Evolutionary conservation across 2,329 filamentous ascomycete species (phyloP).

Genomic region (Penicillium frequentans): DNA sequence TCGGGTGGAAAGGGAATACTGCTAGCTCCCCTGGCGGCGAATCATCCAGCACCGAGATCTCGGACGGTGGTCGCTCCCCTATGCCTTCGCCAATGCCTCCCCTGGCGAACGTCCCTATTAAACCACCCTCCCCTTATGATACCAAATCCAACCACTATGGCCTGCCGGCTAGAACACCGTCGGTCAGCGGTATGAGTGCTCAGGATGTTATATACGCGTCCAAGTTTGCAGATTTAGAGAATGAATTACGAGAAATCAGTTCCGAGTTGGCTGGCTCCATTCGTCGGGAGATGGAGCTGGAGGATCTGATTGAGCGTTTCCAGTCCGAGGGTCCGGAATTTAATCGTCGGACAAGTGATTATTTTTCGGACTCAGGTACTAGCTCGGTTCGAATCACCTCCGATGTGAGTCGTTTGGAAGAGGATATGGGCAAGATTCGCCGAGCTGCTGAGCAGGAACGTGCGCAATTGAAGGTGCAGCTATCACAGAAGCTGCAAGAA

Average conservation of each 20-base stretch:
- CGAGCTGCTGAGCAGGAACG: slow-evolving; percentile 87
- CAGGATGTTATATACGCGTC: slow-evolving; percentile 49
- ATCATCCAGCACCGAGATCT: slow-evolving; percentile 63
- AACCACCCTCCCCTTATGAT: slow-evolving; percentile 50
- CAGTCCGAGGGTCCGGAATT: slow-evolving; percentile 69
- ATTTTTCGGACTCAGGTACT: slow-evolving; percentile 94
- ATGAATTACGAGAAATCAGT: slow-evolving; percentile 90
- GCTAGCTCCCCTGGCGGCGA: slow-evolving; percentile 55
- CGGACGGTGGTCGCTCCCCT: slow-evolving; percentile 60
- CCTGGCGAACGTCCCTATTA: slow-evolving; percentile 34
- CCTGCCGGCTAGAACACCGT: slow-evolving; percentile 38
- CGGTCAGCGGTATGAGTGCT: slow-evolving; percentile 47
- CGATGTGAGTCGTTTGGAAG: slow-evolving; percentile 54
- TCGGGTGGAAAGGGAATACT: slow-evolving; percentile 60
- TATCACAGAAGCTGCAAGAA: slow-evolving; percentile 83
- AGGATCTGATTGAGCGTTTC: slow-evolving; percentile 86
- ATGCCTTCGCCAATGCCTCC: slow-evolving; percentile 54
- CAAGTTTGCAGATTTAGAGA: slow-evolving; percentile 84
- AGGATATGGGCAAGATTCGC: slow-evolving; percentile 79
- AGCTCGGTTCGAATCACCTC: slow-evolving; percentile 76
- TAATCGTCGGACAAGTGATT: slow-evolving; percentile 85
- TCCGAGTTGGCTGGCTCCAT: slow-evolving; percentile 90
- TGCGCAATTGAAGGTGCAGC: slow-evolving; percentile 78
- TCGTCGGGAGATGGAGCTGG: slow-evolving; percentile 90
- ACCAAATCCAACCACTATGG: slow-evolving; percentile 54